A percentile compares a stretch with the other conserved stretches of the same genome.
Evolutionary conservation across 2,329 filamentous ascomycete species (phyloP).

Genomic region (Decorospora gaudefroyi): DNA sequence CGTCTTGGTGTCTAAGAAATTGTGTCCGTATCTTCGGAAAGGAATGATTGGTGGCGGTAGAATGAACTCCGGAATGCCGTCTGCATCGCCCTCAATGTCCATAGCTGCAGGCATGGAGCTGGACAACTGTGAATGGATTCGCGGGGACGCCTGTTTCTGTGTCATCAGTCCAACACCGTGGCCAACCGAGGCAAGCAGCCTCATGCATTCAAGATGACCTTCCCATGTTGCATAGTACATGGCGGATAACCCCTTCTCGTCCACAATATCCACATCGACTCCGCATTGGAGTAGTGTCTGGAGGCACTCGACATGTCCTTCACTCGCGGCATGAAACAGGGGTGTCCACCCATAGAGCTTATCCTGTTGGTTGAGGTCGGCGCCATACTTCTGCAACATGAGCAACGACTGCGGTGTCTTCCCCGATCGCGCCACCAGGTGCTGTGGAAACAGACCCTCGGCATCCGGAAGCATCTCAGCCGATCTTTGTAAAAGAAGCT

Average conservation of each 20-base stretch:
- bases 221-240: conserved; percentile 99
- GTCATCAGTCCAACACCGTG: conserved; percentile 41
- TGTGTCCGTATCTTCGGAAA: conserved; percentile 91
- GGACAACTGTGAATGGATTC: conserved; percentile 48
- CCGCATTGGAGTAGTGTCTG: conserved; percentile 78
- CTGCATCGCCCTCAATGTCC: conserved; percentile 71
- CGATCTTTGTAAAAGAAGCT: conserved; percentile 78
- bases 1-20: conserved; percentile 97
- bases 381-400: conserved; percentile 81
- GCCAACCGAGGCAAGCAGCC: conserved; percentile 68
- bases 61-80: conserved; percentile 89
- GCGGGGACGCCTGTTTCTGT: conserved; percentile 49
- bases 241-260: conserved; percentile 90
- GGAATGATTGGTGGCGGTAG: conserved; percentile 96
- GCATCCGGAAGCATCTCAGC: conserved; percentile 89
- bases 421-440: conserved; percentile 88
- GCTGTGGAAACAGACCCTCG: conserved; percentile 95
- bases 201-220: conserved; percentile 93
- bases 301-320: conserved; percentile 89
- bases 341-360: conserved; percentile 98
- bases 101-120: conserved; percentile 47
- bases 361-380: conserved; percentile 88
- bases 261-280: conserved; percentile 76
- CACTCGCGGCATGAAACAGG: conserved; percentile 92
- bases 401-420: conserved; percentile 78